A percentile compares a stretch with the other conserved stretches of the same genome.
These are phyloP conservation scores for Gamsiella multidivaricata DNA, from an alignment of 192 early-diverging fungal species.

Conservation along the genomic window DNA sequence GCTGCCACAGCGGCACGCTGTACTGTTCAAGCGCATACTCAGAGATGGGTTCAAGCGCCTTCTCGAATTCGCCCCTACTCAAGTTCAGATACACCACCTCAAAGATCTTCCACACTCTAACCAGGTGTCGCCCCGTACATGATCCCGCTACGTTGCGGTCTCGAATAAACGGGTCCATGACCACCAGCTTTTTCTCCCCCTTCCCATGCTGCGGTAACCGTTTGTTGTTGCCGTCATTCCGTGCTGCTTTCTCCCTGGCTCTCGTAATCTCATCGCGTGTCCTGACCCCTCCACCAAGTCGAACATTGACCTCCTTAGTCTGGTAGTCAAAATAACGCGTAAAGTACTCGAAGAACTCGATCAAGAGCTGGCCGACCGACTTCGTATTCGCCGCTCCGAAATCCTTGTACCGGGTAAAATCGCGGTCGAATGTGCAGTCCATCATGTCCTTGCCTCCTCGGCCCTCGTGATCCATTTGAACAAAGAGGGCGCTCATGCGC, in stretches of 20 bases:
- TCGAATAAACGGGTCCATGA: constrained; percentile 48
- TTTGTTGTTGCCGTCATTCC: background rate
- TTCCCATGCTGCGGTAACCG: background rate
- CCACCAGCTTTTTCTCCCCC: constrained; percentile 40
- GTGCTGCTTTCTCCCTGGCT: background rate
- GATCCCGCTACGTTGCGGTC: constrained; percentile 37
- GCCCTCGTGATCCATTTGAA: constrained; percentile 20
- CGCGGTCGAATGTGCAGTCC: constrained; percentile 43
- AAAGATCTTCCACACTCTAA: constrained; percentile 33
- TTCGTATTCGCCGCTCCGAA: constrained; percentile 41
- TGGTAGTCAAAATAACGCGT: constrained; percentile 46
- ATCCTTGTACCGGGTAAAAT: constrained; percentile 20
- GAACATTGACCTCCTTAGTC: constrained; percentile 49
- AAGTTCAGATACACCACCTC: constrained; percentile 27
- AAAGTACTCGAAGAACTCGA: constrained; percentile 45
- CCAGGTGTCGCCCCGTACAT: constrained; percentile 18
- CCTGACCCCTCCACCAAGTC: constrained; percentile 27
- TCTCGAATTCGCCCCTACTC: constrained; percentile 21
- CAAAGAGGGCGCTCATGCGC: constrained; percentile 13
- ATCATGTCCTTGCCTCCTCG: constrained; percentile 10
- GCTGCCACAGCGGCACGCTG: background rate
- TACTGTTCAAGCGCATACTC: background rate
- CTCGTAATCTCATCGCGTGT: constrained; percentile 11
- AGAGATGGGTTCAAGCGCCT: constrained; percentile 21
- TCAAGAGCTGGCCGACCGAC: constrained; percentile 34